Evolutionary conservation across 495 filamentous ascomycete genomes (phyloP).

Genomic region (Cercophora sp.): DNA sequence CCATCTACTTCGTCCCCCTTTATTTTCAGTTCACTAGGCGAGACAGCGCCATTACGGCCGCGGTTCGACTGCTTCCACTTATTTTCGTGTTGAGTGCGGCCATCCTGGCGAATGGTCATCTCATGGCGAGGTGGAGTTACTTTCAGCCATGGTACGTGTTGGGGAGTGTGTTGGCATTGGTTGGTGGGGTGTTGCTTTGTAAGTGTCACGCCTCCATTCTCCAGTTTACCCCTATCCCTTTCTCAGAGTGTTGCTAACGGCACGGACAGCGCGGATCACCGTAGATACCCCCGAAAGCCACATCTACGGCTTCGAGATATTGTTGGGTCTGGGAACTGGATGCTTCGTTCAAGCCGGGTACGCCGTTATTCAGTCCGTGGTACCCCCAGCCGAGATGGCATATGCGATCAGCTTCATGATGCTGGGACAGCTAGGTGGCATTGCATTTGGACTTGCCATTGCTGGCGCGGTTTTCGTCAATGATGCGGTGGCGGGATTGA

Average conservation of each 20-base stretch:
- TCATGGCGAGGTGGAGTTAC: constrained; percentile 46
- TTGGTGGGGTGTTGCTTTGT: constrained; percentile 48
- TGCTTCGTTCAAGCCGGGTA: constrained; percentile 48
- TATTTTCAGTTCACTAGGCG: constrained; percentile 56
- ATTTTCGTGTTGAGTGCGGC: constrained; percentile 46
- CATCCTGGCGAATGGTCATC: constrained; percentile 45
- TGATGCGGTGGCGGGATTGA: not conserved
- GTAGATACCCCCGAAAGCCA: constrained; percentile 26
- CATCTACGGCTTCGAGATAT: constrained; percentile 52
- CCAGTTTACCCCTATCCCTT: too few species aligned
- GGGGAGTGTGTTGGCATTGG: constrained; percentile 42
- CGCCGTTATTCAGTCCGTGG: constrained; percentile 49
- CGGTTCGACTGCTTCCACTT: constrained; percentile 57
- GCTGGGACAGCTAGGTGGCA: constrained; percentile 4
- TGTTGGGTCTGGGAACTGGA: constrained; percentile 54
- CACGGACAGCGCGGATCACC: constrained; percentile 34
- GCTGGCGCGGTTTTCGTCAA: constrained; percentile 9
- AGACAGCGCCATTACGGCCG: constrained; percentile 47
- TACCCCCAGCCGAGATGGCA: constrained; percentile 33
- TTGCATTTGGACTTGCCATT: constrained; percentile 10
- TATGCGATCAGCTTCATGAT: constrained; percentile 50
- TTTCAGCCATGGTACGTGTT: constrained; percentile 58
- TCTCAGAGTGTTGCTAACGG: constrained; percentile 16
- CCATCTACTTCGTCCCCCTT: constrained; percentile 49
- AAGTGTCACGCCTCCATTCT: too few species aligned